A percentile compares a stretch with the other conserved stretches of the same genome.
Conservation (phyloP, 306 rosid genomes). For the Quercus aquifolioides region DNA sequence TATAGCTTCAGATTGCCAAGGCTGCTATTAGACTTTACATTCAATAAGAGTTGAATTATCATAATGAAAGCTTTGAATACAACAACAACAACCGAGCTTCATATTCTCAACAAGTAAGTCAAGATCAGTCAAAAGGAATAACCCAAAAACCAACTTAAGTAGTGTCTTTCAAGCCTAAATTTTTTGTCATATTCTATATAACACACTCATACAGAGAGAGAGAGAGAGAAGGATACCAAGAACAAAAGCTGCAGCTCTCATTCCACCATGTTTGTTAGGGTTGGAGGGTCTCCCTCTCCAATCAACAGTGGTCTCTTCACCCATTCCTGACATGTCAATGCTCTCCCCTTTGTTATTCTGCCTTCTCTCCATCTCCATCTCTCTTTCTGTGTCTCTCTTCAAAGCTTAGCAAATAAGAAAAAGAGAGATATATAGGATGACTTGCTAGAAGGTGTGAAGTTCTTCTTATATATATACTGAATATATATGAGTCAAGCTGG, state of each 20-base stretch:
- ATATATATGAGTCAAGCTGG: too few species aligned
- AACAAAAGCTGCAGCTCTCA: constrained; percentile 62
- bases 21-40: too few species aligned
- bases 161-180: too few species aligned
- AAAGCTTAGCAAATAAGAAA: not conserved
- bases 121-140: too few species aligned
- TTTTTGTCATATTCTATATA: not conserved
- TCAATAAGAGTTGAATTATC: too few species aligned
- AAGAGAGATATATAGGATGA: not conserved
- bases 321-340: constrained; percentile 2
- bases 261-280: constrained; percentile 64
- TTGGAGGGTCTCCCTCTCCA: constrained; percentile 89
- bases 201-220: not conserved
- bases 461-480: too few species aligned
- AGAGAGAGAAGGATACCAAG: constrained; percentile 41
- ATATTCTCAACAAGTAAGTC: too few species aligned
- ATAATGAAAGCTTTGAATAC: too few species aligned
- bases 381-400: not conserved
- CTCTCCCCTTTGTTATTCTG: constrained; percentile 31
- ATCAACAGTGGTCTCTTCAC: constrained; percentile 43
- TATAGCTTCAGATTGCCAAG: too few species aligned
- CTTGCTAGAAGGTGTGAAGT: constrained; percentile 1
- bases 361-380: not conserved
- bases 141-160: too few species aligned
- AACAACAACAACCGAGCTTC: too few species aligned